A percentile compares a stretch with the other conserved stretches of the same genome.
Evolutionary conservation across 2,329 filamentous ascomycete species (phyloP).

Genomic region (Talaromyces piceae): DNA sequence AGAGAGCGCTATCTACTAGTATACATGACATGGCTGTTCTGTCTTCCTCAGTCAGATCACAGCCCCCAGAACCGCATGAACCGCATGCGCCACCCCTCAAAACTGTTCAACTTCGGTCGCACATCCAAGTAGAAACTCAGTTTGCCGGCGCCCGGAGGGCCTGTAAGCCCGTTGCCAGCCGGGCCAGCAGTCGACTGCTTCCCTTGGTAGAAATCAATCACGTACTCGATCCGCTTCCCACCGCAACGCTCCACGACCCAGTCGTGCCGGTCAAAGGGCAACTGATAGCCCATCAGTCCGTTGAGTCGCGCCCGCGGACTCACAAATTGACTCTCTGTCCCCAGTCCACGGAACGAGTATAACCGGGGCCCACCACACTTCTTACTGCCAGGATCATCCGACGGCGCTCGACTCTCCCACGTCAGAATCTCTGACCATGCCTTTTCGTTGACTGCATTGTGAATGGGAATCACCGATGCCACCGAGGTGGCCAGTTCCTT

Average conservation of each 20-base stretch:
- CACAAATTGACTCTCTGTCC: constrained; percentile 47
- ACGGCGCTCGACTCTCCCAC: constrained; percentile 69
- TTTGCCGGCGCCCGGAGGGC: constrained; percentile 31
- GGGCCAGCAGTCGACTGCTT: constrained; percentile 26
- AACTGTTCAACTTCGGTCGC: constrained; percentile 57
- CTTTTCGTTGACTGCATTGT: constrained; percentile 96
- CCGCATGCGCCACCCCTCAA: constrained; percentile 54
- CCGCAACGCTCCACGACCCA: constrained; percentile 95
- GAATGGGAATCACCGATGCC: constrained; percentile 87
- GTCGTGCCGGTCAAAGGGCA: constrained; percentile 92
- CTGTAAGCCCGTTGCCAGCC: constrained; percentile 18
- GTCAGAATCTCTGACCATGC: constrained; percentile 86
- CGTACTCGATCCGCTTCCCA: constrained; percentile 68
- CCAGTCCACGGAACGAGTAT: constrained; percentile 69
- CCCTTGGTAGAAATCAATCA: constrained; percentile 96
- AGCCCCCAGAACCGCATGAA: constrained; percentile 42
- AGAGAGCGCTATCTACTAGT: not conserved
- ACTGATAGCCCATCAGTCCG: constrained; percentile 75
- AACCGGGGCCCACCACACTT: constrained; percentile 72
- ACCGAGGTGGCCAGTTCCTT: constrained; percentile 60
- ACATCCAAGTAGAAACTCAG: constrained; percentile 61
- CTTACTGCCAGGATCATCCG: constrained; percentile 50
- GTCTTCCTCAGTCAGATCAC: too few relatives aligned
- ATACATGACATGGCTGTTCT: not conserved
- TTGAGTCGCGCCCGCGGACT: constrained; percentile 80